Conservation (phyloP, 441 rosid genomes). For the Aquilaria agallochum region DNA sequence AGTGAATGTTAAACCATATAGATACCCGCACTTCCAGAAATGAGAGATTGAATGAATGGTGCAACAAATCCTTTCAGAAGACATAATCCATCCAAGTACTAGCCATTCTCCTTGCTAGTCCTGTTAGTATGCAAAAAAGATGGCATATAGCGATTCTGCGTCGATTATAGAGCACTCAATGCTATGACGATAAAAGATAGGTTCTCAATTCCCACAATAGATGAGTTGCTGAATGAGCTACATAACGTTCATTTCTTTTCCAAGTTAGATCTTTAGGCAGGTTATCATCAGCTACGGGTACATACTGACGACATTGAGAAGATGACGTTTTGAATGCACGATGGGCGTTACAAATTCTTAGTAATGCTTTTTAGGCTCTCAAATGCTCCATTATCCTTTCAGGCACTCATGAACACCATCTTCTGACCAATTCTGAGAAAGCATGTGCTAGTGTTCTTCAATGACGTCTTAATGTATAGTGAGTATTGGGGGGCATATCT, state of each 20-base stretch:
- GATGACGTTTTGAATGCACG: background rate
- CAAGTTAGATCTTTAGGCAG: background rate
- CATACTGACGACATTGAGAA: background rate
- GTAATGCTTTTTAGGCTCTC: background rate
- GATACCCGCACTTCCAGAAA: background rate
- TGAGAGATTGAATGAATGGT: background rate
- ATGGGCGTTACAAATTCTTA: background rate
- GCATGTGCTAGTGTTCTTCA: background rate
- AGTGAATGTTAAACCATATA: background rate
- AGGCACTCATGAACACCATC: background rate
- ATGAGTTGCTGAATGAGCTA: background rate
- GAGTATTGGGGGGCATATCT: background rate
- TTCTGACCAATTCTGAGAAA: background rate
- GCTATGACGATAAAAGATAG: background rate
- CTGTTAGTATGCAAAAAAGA: too few species aligned
- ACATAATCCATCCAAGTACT: background rate
- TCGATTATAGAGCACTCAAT: too few species aligned
- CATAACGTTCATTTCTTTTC: background rate
- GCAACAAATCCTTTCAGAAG: background rate
- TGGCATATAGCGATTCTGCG: too few species aligned
- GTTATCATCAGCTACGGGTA: background rate
- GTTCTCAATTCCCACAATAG: background rate
- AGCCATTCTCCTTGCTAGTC: too few species aligned
- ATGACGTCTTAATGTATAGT: background rate
- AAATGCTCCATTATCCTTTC: background rate